Evolutionary conservation across 2,329 filamentous ascomycete genomes (phyloP).

Genomic region (Phaeosphaeriaceae sp.): DNA sequence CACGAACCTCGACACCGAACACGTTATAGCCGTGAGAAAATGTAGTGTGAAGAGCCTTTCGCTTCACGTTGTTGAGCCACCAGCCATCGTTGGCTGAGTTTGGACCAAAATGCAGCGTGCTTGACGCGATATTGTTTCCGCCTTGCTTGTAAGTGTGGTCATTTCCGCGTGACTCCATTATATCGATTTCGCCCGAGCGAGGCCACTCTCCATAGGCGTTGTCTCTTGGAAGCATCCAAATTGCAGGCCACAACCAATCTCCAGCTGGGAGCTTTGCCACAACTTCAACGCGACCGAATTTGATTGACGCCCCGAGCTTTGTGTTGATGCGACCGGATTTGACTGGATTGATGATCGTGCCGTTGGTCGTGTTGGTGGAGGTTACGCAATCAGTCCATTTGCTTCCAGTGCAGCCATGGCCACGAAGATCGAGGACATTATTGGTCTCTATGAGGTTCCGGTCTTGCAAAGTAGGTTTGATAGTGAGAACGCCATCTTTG

Average conservation of each 20-base stretch:
- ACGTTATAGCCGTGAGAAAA: slow-evolving; percentile 74
- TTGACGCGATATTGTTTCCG: slow-evolving; percentile 81
- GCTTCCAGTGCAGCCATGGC: slow-evolving; percentile 71
- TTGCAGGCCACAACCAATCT: slow-evolving; percentile 92
- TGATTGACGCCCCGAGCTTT: slow-evolving; percentile 72
- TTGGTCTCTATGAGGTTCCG: slow-evolving; percentile 68
- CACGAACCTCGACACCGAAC: slow-evolving; percentile 70
- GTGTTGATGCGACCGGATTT: slow-evolving; percentile 81
- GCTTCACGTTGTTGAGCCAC: slow-evolving; percentile 84
- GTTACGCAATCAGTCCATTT: slow-evolving; percentile 68
- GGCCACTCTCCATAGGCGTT: slow-evolving; percentile 80
- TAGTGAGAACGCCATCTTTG: slow-evolving; percentile 70
- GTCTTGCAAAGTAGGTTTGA: slow-evolving; percentile 81
- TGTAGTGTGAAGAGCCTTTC: slow-evolving; percentile 74
- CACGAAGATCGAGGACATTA: slow-evolving; percentile 70
- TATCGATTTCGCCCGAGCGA: slow-evolving; percentile 81
- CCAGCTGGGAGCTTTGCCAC: slow-evolving; percentile 76
- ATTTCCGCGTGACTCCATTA: slow-evolving; percentile 81
- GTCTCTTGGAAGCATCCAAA: slow-evolving; percentile 83
- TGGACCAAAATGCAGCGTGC: slow-evolving; percentile 83
- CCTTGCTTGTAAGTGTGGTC: slow-evolving; percentile 77
- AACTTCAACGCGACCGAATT: slow-evolving; percentile 82
- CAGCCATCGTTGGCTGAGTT: slow-evolving; percentile 74
- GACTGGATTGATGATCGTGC: slow-evolving; percentile 77
- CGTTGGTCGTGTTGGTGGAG: slow-evolving; percentile 77